Evolutionary conservation across 2,329 filamentous ascomycete genomes (phyloP).

Genomic region (Corynespora cassiicola): DNA sequence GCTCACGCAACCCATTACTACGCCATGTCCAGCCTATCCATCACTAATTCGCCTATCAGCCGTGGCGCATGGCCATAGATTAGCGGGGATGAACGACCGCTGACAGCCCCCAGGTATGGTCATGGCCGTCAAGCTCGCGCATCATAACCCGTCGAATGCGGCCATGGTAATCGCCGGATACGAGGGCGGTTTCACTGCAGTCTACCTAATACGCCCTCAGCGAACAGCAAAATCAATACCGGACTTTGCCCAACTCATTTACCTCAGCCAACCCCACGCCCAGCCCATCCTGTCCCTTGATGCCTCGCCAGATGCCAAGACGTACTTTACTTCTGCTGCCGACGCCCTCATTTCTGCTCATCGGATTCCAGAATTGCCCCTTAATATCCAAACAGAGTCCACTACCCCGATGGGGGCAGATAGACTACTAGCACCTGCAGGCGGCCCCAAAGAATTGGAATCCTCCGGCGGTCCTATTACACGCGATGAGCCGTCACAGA

Average conservation of each 20-base stretch:
- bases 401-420: neutral
- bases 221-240: conserved; percentile 56
- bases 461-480: too few species aligned
- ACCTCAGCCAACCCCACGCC: conserved; percentile 71
- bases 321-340: conserved; percentile 82
- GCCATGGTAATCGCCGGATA: conserved; percentile 78
- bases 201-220: conserved; percentile 55
- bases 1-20: too few species aligned
- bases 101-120: conserved; percentile 74
- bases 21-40: too few species aligned
- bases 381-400: conserved; percentile 2
- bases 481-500: too few species aligned
- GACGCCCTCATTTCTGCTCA: conserved; percentile 83
- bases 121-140: conserved; percentile 72
- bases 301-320: conserved; percentile 45
- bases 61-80: too few species aligned
- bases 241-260: conserved; percentile 58
- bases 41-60: neutral
- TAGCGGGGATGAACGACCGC: too few species aligned
- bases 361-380: conserved; percentile 59
- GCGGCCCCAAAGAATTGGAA: neutral
- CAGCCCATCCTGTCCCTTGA: conserved; percentile 79
- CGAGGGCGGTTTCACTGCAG: conserved; percentile 79
- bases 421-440: neutral
- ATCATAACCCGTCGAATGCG: conserved; percentile 27